phyloP scores from a whole-genome alignment of 2,329 filamentous ascomycete species.

The Sarocladium kiliense region DNA sequence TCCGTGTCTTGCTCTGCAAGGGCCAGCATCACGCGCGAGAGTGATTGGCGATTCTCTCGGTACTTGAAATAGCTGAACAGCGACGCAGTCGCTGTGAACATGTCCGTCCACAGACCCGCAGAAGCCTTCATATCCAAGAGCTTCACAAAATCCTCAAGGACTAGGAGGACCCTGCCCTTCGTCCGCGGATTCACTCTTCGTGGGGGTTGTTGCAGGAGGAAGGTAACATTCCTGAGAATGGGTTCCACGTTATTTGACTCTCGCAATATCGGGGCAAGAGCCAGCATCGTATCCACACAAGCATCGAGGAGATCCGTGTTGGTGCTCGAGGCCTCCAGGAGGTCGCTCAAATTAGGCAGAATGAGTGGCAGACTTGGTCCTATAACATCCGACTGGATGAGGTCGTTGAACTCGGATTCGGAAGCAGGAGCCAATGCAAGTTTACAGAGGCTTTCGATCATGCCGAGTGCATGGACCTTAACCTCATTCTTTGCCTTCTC shows the following conservation, averaged over 20 bases:
- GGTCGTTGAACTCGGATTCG: constrained; percentile 51
- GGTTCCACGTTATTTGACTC: constrained; percentile 65
- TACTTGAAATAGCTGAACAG: constrained; percentile 92
- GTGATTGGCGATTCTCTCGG: constrained; percentile 64
- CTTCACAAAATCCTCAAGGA: constrained; percentile 75
- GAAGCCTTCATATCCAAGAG: constrained; percentile 42
- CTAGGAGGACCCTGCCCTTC: constrained; percentile 74
- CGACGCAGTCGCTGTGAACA: constrained; percentile 71
- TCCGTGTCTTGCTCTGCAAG: constrained; percentile 61
- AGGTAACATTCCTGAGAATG: constrained; percentile 74
- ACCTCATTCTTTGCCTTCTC: constrained; percentile 81
- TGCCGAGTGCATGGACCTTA: constrained; percentile 72
- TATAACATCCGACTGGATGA: constrained; percentile 52
- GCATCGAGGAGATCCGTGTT: constrained; percentile 73
- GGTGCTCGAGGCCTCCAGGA: constrained; percentile 56
- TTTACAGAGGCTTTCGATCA: constrained; percentile 65
- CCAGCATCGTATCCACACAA: constrained; percentile 74
- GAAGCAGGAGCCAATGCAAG: constrained; percentile 50
- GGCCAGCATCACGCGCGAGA: constrained; percentile 68
- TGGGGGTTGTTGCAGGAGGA: constrained; percentile 78
- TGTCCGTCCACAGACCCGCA: constrained; percentile 49
- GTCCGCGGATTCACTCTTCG: constrained; percentile 76
- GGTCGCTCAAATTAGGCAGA: constrained; percentile 60
- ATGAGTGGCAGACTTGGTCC: constrained; percentile 54
- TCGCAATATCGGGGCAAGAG: constrained; percentile 65